Evolutionary conservation across 23 red algal species (phyloP).

Genomic region (Agarophyton chilense): DNA sequence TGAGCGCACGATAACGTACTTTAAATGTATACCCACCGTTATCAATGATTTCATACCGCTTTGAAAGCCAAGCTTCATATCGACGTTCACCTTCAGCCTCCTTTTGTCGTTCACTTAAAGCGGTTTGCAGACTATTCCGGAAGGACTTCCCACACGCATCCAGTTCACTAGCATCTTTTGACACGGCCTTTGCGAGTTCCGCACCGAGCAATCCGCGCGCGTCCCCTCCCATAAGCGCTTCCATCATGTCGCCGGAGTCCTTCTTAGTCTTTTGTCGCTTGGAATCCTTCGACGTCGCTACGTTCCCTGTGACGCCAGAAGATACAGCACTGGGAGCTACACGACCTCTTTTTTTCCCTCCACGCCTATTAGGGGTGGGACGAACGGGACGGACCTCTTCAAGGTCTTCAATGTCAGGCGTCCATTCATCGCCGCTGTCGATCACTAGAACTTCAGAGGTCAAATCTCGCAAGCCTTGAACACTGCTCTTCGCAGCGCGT

Average conservation of each 20-base stretch:
- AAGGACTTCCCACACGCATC: constrained; percentile 35
- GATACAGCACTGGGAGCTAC: not conserved
- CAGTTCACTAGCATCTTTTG: not conserved
- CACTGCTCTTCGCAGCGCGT: not conserved
- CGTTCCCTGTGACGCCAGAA: not conserved
- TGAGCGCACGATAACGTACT: constrained; percentile 7
- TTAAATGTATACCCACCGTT: constrained; percentile 23
- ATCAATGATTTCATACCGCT: constrained; percentile 35
- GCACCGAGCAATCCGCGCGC: constrained; percentile 6
- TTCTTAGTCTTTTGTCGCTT: constrained; percentile 3
- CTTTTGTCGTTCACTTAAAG: constrained; percentile 29
- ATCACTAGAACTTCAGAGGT: not conserved
- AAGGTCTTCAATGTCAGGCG: not conserved
- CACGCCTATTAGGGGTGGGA: not conserved
- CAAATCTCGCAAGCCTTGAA: not conserved
- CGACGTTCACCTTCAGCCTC: constrained; percentile 61
- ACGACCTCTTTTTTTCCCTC: not conserved
- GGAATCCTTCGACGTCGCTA: not conserved
- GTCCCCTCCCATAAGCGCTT: constrained; percentile 16
- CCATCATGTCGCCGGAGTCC: constrained; percentile 16
- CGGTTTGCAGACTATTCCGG: constrained; percentile 15
- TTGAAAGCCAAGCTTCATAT: constrained; percentile 34
- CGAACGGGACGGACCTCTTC: not conserved
- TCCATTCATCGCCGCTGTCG: constrained; percentile 9
- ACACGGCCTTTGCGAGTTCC: constrained; percentile 1